Evolutionary conservation across 768 basidiomycete genomes (phyloP).

Genomic region (Cubamyces sp.): DNA sequence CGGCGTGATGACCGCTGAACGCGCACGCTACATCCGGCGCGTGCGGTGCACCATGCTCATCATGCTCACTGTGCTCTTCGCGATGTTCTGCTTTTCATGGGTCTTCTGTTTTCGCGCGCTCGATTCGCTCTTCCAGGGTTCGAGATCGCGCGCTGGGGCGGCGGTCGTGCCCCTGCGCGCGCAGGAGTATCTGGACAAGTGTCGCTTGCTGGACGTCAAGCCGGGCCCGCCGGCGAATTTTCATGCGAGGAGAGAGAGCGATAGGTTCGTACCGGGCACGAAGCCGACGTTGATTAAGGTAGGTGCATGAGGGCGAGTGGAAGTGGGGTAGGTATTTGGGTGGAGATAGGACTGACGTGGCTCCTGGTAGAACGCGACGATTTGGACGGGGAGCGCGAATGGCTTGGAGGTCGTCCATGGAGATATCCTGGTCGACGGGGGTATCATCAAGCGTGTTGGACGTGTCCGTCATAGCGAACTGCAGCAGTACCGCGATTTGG

Average conservation of each 20-base stretch:
- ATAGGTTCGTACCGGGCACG: slow-evolving; percentile 69
- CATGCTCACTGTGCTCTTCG: neutral
- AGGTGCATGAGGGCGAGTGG: neutral
- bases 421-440: slow-evolving; percentile 72
- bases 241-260: slow-evolving; percentile 54
- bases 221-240: slow-evolving; percentile 54
- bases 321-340: too few relatives aligned
- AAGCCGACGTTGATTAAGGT: slow-evolving; percentile 49
- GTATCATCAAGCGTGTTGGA: slow-evolving; percentile 66
- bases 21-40: too few relatives aligned
- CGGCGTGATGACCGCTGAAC: too few relatives aligned
- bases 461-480: slow-evolving; percentile 36
- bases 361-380: slow-evolving; percentile 56
- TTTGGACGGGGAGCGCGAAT: slow-evolving; percentile 81
- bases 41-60: too few relatives aligned
- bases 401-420: slow-evolving; percentile 68
- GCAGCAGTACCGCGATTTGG: slow-evolving; percentile 38
- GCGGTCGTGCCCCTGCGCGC: slow-evolving; percentile 18
- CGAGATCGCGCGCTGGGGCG: neutral
- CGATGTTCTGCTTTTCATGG: neutral
- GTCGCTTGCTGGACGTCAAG: slow-evolving; percentile 44
- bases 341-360: neutral
- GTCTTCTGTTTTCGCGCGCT: neutral
- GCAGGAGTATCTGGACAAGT: slow-evolving; percentile 43
- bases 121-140: neutral